A percentile compares a stretch with the other conserved stretches of the same genome.
Evolutionary conservation across 177 flowering plant species (phyloP).

Genomic region (Vitis hybrid): DNA sequence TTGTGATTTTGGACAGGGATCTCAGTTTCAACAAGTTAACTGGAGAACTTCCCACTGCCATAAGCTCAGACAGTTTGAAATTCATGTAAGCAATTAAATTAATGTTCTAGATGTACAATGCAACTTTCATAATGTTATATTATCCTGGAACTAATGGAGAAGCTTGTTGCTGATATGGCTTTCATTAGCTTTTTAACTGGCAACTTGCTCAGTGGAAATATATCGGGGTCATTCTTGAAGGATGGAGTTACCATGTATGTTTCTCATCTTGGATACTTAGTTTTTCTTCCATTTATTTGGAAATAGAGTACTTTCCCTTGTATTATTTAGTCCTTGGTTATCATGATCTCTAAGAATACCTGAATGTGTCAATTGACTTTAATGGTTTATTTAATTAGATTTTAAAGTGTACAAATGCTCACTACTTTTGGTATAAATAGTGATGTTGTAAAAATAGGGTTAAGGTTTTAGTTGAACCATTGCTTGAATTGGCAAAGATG

Average conservation of each 20-base stretch:
- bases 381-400: too few species aligned
- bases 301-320: not conserved
- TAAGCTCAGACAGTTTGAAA: conserved; percentile 21
- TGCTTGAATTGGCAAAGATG: too few species aligned
- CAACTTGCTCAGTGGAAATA: conserved; percentile 42
- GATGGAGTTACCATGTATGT: conserved; percentile 44
- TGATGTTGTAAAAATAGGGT: too few species aligned
- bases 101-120: not conserved
- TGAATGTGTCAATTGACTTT: not conserved
- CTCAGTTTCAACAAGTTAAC: conserved; percentile 33
- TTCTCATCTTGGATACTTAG: not conserved
- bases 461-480: too few species aligned
- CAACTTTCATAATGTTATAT: not conserved
- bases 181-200: conserved; percentile 9
- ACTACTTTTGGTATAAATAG: too few species aligned
- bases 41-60: conserved; percentile 28
- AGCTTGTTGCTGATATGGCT: not conserved
- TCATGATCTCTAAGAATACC: not conserved
- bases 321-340: not conserved
- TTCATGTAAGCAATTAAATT: conserved; percentile 30
- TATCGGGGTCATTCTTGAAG: conserved; percentile 38
- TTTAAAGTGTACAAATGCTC: too few species aligned
- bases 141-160: not conserved
- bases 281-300: not conserved
- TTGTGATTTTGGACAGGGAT: conserved; percentile 23